Percentiles rank a stretch among this genome's conserved stretches.
phyloP scores from a whole-genome alignment of 768 basidiomycete genomes.

The Pleurotus cornucopiae region DNA sequence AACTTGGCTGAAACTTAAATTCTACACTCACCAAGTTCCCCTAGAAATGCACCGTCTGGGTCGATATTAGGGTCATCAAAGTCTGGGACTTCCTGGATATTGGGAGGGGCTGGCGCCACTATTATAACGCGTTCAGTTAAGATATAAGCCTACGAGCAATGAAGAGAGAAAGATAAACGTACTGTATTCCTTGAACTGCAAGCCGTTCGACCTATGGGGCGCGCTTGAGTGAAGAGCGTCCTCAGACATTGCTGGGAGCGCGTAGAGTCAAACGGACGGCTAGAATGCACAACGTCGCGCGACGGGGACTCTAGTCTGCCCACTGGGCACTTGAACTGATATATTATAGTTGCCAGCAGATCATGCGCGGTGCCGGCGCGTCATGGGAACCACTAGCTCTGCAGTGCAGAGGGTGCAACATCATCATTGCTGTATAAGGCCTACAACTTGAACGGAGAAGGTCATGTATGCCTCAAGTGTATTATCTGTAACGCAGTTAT shows the following conservation, averaged over 20 bases:
- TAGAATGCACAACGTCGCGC: background rate
- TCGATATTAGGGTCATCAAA: slow-evolving; percentile 57
- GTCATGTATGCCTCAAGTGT: too few species aligned
- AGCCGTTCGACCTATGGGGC: background rate
- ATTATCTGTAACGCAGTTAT: too few species aligned
- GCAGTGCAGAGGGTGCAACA: too few species aligned
- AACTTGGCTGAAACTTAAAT: slow-evolving; percentile 20
- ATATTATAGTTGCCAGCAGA: slow-evolving; percentile 4
- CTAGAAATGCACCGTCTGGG: slow-evolving; percentile 37
- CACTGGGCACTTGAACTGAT: background rate
- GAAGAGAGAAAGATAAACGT: background rate
- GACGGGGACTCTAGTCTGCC: background rate
- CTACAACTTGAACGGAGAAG: too few species aligned
- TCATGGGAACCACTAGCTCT: too few species aligned
- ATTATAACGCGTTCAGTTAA: background rate
- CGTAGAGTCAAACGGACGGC: background rate
- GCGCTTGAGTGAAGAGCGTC: background rate
- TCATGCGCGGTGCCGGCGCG: background rate
- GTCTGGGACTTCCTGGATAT: slow-evolving; percentile 20
- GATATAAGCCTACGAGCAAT: background rate
- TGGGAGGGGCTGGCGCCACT: slow-evolving; percentile 16
- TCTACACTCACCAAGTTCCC: slow-evolving; percentile 37
- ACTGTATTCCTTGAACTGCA: slow-evolving; percentile 7
- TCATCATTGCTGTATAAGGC: too few species aligned
- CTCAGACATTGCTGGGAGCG: slow-evolving; percentile 1